Conservation (phyloP, 2,329 filamentous ascomycete species). For the Aspergillus latus region DNA sequence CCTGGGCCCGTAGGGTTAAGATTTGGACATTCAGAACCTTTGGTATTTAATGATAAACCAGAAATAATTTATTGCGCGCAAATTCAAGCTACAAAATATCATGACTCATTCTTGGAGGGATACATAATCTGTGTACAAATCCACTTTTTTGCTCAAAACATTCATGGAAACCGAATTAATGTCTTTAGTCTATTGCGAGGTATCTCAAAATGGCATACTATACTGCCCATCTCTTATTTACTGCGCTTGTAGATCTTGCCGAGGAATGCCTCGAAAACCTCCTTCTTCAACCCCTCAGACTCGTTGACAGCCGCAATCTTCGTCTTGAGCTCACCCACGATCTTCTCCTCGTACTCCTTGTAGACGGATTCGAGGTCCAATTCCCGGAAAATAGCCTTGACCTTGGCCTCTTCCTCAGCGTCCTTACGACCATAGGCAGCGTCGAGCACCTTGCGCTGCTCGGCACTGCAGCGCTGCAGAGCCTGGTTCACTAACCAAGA, state of each 20-base stretch:
- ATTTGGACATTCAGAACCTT: no score
- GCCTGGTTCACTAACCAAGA: slow-evolving; percentile 98
- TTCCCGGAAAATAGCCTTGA: slow-evolving; percentile 88
- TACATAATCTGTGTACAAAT: no score
- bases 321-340: slow-evolving; percentile 71
- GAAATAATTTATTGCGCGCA: no score
- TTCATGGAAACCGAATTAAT: neutral
- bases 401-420: slow-evolving; percentile 72
- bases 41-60: no score
- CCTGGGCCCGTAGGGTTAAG: no score
- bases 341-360: slow-evolving; percentile 84
- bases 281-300: slow-evolving; percentile 83
- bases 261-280: slow-evolving; percentile 84
- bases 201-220: neutral
- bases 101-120: no score
- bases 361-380: slow-evolving; percentile 81
- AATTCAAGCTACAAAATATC: no score
- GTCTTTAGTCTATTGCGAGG: neutral
- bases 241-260: slow-evolving; percentile 97
- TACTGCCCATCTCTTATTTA: slow-evolving; percentile 63
- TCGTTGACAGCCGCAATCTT: slow-evolving; percentile 82
- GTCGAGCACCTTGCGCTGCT: slow-evolving; percentile 85
- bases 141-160: neutral
- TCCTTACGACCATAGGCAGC: slow-evolving; percentile 95
- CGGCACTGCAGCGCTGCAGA: slow-evolving; percentile 72